A percentile compares a stretch with the other conserved stretches of the same genome.
Evolutionary conservation across 371 early-diverging fungal genomes (phyloP).

Genomic region (Vittaforma corneae): DNA sequence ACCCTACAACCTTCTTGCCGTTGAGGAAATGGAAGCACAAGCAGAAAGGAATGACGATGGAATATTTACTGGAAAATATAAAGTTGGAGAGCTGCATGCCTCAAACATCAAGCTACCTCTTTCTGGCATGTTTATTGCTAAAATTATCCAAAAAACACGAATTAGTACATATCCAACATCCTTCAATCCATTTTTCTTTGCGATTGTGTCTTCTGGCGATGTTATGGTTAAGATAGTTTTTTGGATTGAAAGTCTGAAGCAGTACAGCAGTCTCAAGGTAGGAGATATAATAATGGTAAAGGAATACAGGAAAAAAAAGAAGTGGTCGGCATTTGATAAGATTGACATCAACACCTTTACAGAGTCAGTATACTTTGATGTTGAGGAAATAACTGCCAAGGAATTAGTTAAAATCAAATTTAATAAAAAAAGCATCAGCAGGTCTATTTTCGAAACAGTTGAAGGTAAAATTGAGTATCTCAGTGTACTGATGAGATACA

Average conservation of each 20-base stretch:
- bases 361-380: slow-evolving; percentile 40
- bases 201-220: slow-evolving; percentile 27
- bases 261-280: slow-evolving; percentile 46
- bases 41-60: background rate
- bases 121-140: background rate
- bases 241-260: slow-evolving; percentile 47
- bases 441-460: slow-evolving; percentile 36
- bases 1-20: slow-evolving; percentile 9
- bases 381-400: slow-evolving; percentile 27
- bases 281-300: slow-evolving; percentile 39
- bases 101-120: background rate
- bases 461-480: slow-evolving; percentile 47
- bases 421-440: slow-evolving; percentile 1
- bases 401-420: slow-evolving; percentile 11
- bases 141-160: slow-evolving; percentile 33
- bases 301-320: slow-evolving; percentile 42
- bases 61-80: slow-evolving; percentile 1
- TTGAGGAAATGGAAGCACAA: background rate
- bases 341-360: slow-evolving; percentile 46
- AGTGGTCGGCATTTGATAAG: background rate
- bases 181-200: slow-evolving; percentile 41
- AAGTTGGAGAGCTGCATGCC: background rate
- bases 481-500: slow-evolving; percentile 38
- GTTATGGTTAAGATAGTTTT: slow-evolving; percentile 47
- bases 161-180: slow-evolving; percentile 15